Percentiles rank a stretch among this genome's conserved stretches.
These are phyloP conservation scores for Cyberlindnera samutprakarnensis DNA, from an alignment of 805 yeast genomes.

Conservation along the genomic window DNA sequence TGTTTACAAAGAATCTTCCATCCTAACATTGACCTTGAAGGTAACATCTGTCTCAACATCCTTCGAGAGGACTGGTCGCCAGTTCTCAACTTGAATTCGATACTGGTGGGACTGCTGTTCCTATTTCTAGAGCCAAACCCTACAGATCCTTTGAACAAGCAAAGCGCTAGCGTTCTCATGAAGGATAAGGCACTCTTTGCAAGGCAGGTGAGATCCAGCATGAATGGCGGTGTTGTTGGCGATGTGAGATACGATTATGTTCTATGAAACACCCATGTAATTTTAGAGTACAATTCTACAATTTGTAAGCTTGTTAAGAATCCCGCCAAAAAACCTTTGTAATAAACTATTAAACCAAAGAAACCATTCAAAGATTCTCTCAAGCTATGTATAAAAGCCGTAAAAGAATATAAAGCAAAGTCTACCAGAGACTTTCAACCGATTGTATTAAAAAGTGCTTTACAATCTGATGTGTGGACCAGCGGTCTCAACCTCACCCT, in stretches of 20 bases:
- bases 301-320: too few relatives aligned
- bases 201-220: slow-evolving; percentile 48
- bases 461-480: slow-evolving; percentile 22
- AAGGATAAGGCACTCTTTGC: slow-evolving; percentile 42
- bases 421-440: too few relatives aligned
- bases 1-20: slow-evolving; percentile 74
- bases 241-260: slow-evolving; percentile 60
- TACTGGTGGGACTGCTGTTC: slow-evolving; percentile 78
- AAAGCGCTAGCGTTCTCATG: slow-evolving; percentile 61
- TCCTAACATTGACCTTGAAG: slow-evolving; percentile 87
- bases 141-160: slow-evolving; percentile 86
- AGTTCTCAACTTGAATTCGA: slow-evolving; percentile 71
- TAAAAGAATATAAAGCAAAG: too few relatives aligned
- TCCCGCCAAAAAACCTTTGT: too few relatives aligned
- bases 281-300: too few relatives aligned
- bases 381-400: too few relatives aligned
- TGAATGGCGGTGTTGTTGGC: slow-evolving; percentile 66
- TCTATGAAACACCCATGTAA: slow-evolving; percentile 12
- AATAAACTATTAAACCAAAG: too few relatives aligned
- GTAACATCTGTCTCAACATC: slow-evolving; percentile 87
- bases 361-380: too few relatives aligned
- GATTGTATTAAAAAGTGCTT: too few relatives aligned
- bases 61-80: slow-evolving; percentile 97
- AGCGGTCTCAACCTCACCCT: slow-evolving; percentile 25
- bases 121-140: slow-evolving; percentile 87